Evolutionary conservation across 345 rosid species (phyloP), one percentile per base, ranked within the genome.

Genomic region (Psidium guajava): DNA sequence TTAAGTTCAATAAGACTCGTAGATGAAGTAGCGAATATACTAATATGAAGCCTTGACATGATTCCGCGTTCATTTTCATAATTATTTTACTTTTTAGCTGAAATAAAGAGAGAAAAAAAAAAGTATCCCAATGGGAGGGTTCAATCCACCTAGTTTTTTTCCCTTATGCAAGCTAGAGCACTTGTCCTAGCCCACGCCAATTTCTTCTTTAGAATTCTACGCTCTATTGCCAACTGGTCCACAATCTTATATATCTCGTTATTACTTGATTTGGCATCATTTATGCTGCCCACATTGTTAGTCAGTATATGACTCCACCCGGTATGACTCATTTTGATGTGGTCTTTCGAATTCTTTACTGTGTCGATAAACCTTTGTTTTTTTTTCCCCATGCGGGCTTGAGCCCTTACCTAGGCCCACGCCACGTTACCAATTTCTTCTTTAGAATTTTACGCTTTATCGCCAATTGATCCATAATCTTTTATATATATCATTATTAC

Each of bases 401-500:
- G 42, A 61, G 74, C 74, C 28, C 74, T 28, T 61, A 40, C 42
- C 40, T 20, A 15, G 14, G 74, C 40, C 74, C 74, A 15, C 18
- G 15, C 21, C 22, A 28, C 2, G 11, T 28, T 5, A 61, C 42
- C 8, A 61, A 61, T 14, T 15, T 61, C 36, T 36, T 27, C 36
- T 27, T 59, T 28, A 2, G 2, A 61, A 61, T 28, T 8, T 8
- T 28, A 61, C 21, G 15, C 42, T 61, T 5, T 28, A 28, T 28
- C 21, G 5, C 28, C 21, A 13, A 13, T 0, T 1, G 5, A 16
- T 61, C n/a, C 5, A 28, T 5, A 28, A 0, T 27, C 21, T 27
- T 3, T 4, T 61, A 36, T 36, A 61, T 28, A 61, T 61, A 40
- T 61, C 21, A 28, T 21, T 61, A 28, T 27, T 61, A 61, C 40